Conservation (phyloP, 2,329 filamentous ascomycete species). For the Amesomyces nigricolor region DNA sequence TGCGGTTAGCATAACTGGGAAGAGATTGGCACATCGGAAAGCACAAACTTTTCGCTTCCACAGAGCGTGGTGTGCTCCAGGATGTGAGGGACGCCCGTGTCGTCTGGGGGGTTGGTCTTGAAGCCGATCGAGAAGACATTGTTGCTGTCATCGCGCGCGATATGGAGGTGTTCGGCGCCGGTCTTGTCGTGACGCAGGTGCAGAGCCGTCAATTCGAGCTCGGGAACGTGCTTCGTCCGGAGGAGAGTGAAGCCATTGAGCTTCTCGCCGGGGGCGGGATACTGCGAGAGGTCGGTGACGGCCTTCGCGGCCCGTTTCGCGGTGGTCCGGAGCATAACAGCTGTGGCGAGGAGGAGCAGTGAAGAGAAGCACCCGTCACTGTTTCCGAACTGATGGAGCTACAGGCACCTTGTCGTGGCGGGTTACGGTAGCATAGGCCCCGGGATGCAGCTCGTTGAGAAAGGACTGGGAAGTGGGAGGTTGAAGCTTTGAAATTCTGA, state of each 20-base stretch:
- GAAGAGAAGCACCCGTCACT: background rate
- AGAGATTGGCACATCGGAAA: background rate
- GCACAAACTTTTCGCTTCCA: constrained; percentile 76
- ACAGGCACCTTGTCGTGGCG: background rate
- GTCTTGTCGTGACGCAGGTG: constrained; percentile 93
- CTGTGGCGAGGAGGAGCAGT: background rate
- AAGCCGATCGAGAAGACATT: constrained; percentile 99
- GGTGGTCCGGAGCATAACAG: constrained; percentile 24
- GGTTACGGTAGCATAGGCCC: constrained; percentile 1
- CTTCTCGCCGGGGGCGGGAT: constrained; percentile 74
- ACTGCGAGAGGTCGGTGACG: constrained; percentile 68
- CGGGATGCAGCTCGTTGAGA: background rate
- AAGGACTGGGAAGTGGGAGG: no score
- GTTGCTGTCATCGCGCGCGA: constrained; percentile 91
- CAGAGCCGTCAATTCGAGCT: constrained; percentile 86
- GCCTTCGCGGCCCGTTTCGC: constrained; percentile 49
- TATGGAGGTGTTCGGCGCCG: constrained; percentile 90
- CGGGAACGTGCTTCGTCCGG: constrained; percentile 84
- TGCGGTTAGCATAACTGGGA: background rate
- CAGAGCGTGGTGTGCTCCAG: constrained; percentile 96
- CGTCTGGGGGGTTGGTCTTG: constrained; percentile 97
- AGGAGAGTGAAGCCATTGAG: constrained; percentile 91
- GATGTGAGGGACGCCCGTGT: constrained; percentile 94
- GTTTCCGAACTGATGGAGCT: background rate
- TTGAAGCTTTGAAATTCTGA: background rate